Evolutionary conservation across 2,329 filamentous ascomycete species (phyloP), one percentile per base, ranked within the genome.

Genomic region (Colletotrichum sp.): DNA sequence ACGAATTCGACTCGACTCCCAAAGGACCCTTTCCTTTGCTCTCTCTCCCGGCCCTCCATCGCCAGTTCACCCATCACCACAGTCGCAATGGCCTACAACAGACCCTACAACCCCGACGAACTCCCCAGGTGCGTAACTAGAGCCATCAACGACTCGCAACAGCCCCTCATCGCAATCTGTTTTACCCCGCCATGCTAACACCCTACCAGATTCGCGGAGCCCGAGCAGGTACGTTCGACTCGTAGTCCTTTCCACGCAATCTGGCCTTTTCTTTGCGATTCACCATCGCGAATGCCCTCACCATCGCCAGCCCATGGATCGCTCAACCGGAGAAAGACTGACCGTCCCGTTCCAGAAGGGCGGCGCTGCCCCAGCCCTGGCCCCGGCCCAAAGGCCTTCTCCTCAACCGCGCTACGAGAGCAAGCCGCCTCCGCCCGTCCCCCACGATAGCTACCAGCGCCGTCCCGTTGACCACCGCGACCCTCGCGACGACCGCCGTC

Each of bases 91-190:
- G 96, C 96, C 72, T 98, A 98, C 90, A 98, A 98, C 87, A 93
- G 93, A 84, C 92, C 94, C 72, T 97, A 96, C 88, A 98, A 99
- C 85, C 96, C 96, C 39, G 96, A 99, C 88, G 95, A 96, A 83
- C 92, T 99, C 78, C 96, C 96, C 83, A 95, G 95, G 94, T 97
- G 90, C 87, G 93, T 86, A 34, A 15, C 57, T 19, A 22, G 44
- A 52, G 44, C 44, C 44, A 13, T 52, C n/a, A 63, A 68, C 70
- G 52, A 77, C 65, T 75, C 77, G 80, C 44, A 44, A 27, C 44
- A 68, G 48, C 70, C 61, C 61, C 59, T 78, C 65, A 63, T 44
- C 57, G 44, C 44, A 71, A 73, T 71, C 64, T 67, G 30, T 39
- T 64, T 60, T 61, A 75, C 73, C 74, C 74, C 72, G 74, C 72